Conservation (phyloP, 1,139 yeast species). For the Pneumocystis murina region DNA sequence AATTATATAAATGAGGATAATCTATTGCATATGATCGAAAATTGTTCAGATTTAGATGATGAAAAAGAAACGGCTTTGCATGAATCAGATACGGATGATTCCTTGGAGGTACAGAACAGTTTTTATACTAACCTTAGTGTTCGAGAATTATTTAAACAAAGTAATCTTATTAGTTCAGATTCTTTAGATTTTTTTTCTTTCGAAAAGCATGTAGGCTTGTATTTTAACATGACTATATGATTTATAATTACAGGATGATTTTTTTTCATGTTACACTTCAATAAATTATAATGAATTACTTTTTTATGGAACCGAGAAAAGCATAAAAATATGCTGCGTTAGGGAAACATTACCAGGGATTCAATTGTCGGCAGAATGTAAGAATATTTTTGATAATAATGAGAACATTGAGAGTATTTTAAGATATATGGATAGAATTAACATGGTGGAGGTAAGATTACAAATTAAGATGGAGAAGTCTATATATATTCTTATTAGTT, state of each 20-base stretch:
- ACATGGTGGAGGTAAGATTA: neutral
- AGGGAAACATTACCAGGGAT: neutral
- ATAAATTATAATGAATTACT: neutral
- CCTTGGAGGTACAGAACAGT: neutral
- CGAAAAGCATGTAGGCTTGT: neutral
- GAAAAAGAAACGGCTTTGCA: neutral
- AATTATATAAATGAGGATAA: neutral
- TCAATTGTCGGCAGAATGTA: neutral
- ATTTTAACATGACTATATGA: neutral
- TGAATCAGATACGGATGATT: neutral
- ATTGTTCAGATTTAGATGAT: neutral
- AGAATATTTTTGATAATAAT: neutral
- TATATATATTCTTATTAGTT: constrained; percentile 24
- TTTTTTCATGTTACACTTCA: neutral
- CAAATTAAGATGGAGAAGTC: neutral
- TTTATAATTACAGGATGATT: neutral
- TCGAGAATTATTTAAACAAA: neutral
- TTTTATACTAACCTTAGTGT: neutral
- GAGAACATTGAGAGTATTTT: neutral
- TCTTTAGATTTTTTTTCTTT: neutral
- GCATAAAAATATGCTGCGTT: neutral
- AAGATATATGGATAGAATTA: neutral
- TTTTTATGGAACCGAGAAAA: neutral
- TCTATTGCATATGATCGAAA: neutral
- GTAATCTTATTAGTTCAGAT: neutral